Base-by-base conservation (phyloP, 75 land plant genomes). In the Selaginella moellendorffii region DNA sequence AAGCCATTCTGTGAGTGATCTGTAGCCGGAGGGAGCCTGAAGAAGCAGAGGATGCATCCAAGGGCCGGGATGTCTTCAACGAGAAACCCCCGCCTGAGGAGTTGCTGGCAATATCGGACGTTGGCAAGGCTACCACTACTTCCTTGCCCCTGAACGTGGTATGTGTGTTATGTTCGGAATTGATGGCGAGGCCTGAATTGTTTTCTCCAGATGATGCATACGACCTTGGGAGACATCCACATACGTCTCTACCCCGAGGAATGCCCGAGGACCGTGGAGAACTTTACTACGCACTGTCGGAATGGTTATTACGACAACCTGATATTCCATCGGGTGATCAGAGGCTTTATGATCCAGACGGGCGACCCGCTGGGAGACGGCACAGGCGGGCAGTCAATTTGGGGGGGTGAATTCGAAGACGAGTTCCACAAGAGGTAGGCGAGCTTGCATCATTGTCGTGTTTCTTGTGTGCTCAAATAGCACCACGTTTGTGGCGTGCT, bases 71-170 rank as follows among this genome's bases (percentile, higher is more conserved):
- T 70, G 97, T 95, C 96, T 71, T 90, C 63, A 95, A 95, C 69
- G 99, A 95, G 71, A 95, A 95, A 71, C 99, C 99, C n/a, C 97
- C 99, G 65, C 79, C 99, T 27, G 99, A 90, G 63, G 99, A 95
- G 61, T 82, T 95, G 28, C 60, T 95, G 74, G 88, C 97, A 22
- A 85, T 79, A 26, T 86, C 99, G 46, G 99, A 95, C 65, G 63
- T 95, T 26, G 97, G 99, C 68, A 90, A 90, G 63, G 26, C 91
- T 24, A 82, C 69, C 23, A 82, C 88, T 23, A 80, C 99, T 26
- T 95, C 99, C 61, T 87, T 95, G 53, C 99, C 97, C 63, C 96
- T 86, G 99, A 86, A 76, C 78, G 76, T 95, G 88, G 99, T 95
- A 93, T 68, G 18, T 21, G 60, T 29, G 62, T 51, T 18, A 30